Evolutionary conservation across 2,329 filamentous ascomycete species (phyloP).

Genomic region (Aspergillus costaricaensis): DNA sequence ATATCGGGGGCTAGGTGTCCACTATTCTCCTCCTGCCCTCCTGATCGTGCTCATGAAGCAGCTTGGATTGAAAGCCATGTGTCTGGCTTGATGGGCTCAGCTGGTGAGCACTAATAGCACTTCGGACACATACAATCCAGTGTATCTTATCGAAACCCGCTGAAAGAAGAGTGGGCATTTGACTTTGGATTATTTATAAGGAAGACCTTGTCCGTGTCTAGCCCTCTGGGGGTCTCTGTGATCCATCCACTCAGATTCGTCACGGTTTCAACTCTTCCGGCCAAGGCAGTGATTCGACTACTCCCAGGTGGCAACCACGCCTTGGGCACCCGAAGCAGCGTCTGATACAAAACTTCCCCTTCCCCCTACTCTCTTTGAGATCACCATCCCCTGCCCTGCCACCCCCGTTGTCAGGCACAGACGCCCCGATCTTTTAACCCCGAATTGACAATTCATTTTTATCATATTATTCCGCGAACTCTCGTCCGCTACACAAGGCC

Average conservation of each 20-base stretch:
- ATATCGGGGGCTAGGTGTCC: slow-evolving; percentile 17
- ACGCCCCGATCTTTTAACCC: neutral
- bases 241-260: neutral
- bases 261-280: neutral
- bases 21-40: slow-evolving; percentile 6
- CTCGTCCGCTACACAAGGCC: slow-evolving; percentile 19
- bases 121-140: neutral
- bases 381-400: slow-evolving; percentile 7
- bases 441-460: neutral
- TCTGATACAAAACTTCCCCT: slow-evolving; percentile 21
- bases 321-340: neutral
- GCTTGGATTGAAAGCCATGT: slow-evolving; percentile 1
- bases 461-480: slow-evolving; percentile 12
- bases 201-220: neutral
- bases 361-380: slow-evolving; percentile 5
- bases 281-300: slow-evolving; percentile 1
- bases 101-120: neutral
- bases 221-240: neutral
- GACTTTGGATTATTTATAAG: neutral
- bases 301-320: slow-evolving; percentile 1
- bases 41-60: slow-evolving; percentile 6
- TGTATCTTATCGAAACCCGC: neutral
- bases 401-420: neutral
- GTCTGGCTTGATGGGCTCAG: neutral
- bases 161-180: slow-evolving; percentile 3